These are phyloP conservation scores for Chlorella variabilis DNA, from an alignment of 163 green algal genomes.

Conservation along the genomic window DNA sequence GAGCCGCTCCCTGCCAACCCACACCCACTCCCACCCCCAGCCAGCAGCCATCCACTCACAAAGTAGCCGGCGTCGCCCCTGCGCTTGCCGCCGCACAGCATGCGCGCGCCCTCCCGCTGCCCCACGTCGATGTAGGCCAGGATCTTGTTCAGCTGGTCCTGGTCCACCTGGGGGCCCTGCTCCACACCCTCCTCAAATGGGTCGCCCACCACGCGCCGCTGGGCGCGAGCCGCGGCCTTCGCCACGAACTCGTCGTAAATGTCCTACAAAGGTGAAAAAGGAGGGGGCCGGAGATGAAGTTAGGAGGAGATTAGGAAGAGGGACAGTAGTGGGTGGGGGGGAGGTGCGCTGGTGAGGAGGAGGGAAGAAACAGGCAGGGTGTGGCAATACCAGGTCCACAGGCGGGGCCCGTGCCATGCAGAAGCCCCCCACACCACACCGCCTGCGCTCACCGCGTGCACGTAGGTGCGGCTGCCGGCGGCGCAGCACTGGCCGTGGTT, in stretches of 20 bases:
- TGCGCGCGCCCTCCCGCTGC: slow-evolving; percentile 54
- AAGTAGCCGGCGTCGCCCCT: slow-evolving; percentile 54
- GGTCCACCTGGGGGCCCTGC: slow-evolving; percentile 73
- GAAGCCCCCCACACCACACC: too few relatives aligned
- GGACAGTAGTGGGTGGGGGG: too few relatives aligned
- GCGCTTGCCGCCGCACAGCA: slow-evolving; percentile 50
- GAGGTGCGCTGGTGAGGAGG: too few relatives aligned
- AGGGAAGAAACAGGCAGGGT: too few relatives aligned
- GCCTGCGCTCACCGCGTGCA: neutral
- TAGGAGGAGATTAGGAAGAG: neutral
- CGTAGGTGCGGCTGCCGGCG: slow-evolving; percentile 13
- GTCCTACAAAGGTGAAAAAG: neutral
- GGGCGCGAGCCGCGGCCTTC: slow-evolving; percentile 54
- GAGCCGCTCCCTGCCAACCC: too few relatives aligned
- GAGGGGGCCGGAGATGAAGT: too few relatives aligned
- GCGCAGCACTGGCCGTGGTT: slow-evolving; percentile 38
- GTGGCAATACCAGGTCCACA: too few relatives aligned
- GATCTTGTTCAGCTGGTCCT: slow-evolving; percentile 52
- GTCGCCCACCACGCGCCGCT: slow-evolving; percentile 69
- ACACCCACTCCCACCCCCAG: too few relatives aligned
- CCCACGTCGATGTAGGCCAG: slow-evolving; percentile 70
- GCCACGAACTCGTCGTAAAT: slow-evolving; percentile 65
- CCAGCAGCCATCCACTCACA: neutral
- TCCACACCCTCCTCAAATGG: slow-evolving; percentile 67
- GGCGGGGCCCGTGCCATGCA: too few relatives aligned